Evolutionary conservation across 140 eudicot genomes (phyloP).

Genomic region (Cichorium intybus): DNA sequence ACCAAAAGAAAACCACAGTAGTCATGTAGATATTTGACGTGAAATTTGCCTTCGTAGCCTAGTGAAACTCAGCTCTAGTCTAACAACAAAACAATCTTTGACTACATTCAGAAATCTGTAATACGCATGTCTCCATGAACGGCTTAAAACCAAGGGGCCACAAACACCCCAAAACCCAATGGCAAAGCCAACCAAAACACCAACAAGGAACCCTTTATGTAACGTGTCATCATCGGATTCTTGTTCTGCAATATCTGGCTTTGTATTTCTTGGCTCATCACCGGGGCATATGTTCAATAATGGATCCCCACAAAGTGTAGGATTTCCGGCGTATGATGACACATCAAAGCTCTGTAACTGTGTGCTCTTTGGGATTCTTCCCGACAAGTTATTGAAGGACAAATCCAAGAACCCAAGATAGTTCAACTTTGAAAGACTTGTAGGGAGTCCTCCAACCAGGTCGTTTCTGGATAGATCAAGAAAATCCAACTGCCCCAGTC

Average conservation of each 20-base stretch:
- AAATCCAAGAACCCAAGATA: constrained; percentile 35
- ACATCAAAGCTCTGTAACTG: constrained; percentile 42
- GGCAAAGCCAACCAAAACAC: constrained; percentile 33
- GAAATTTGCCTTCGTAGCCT: constrained; percentile 2
- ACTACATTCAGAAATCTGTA: constrained; percentile 14
- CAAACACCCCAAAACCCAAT: constrained; percentile 48
- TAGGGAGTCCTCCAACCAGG: constrained; percentile 29
- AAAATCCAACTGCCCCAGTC: constrained; percentile 27
- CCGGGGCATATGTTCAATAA: constrained; percentile 25
- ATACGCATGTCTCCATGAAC: constrained; percentile 32
- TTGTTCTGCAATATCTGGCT: constrained; percentile 5
- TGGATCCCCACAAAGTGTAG: constrained; percentile 47
- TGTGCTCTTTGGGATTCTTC: constrained; percentile 41
- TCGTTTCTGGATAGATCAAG: constrained; percentile 48
- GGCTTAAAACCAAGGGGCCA: constrained; percentile 27
- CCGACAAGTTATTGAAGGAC: constrained; percentile 39
- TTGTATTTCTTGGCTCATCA: constrained; percentile 9
- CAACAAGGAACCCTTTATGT: constrained; percentile 22
- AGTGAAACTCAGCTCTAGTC: not conserved
- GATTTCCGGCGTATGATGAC: constrained; percentile 31
- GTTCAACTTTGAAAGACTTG: constrained; percentile 27
- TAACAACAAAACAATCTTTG: constrained; percentile 16
- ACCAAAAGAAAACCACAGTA: constrained; percentile 9
- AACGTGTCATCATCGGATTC: constrained; percentile 23
- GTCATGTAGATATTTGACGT: not conserved